These are phyloP conservation scores for Biscogniauxia marginata DNA, from an alignment of 2,329 filamentous ascomycete genomes.

Conservation along the genomic window DNA sequence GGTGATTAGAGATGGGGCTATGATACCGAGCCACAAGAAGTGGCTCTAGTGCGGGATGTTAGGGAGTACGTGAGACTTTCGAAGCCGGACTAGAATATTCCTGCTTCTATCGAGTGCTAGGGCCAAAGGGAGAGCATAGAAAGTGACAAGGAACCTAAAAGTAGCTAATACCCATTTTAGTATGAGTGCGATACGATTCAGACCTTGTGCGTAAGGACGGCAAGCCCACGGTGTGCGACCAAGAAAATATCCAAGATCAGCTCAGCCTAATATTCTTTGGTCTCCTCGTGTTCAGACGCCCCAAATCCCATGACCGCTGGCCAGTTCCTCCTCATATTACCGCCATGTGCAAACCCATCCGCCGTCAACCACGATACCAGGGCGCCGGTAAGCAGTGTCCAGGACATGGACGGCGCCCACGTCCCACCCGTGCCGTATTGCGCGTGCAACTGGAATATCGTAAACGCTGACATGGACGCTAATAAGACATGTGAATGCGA, in stretches of 20 bases:
- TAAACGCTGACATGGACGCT: background rate
- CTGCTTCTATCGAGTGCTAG: slow-evolving; percentile 28
- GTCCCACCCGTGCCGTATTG: background rate
- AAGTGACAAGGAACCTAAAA: slow-evolving; percentile 26
- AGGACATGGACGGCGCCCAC: background rate
- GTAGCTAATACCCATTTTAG: too few species aligned
- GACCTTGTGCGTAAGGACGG: too few species aligned
- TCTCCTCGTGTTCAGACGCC: too few species aligned
- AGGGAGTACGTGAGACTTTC: slow-evolving; percentile 20
- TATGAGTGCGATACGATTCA: too few species aligned
- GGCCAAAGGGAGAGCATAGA: slow-evolving; percentile 28
- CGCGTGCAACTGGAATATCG: background rate
- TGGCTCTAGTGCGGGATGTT: slow-evolving; percentile 24
- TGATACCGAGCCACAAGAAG: slow-evolving; percentile 27
- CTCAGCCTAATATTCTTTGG: too few species aligned
- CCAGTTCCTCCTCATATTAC: background rate
- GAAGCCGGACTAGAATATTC: slow-evolving; percentile 26
- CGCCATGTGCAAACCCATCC: background rate
- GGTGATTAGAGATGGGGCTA: slow-evolving; percentile 25
- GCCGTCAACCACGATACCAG: background rate
- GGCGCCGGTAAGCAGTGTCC: background rate
- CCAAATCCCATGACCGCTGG: slow-evolving; percentile 1
- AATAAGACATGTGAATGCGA: background rate
- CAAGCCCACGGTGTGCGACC: too few species aligned
- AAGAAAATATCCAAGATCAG: too few species aligned